phyloP scores from a whole-genome alignment of 805 yeast species.

The Grigorovia yakushimaensis region DNA sequence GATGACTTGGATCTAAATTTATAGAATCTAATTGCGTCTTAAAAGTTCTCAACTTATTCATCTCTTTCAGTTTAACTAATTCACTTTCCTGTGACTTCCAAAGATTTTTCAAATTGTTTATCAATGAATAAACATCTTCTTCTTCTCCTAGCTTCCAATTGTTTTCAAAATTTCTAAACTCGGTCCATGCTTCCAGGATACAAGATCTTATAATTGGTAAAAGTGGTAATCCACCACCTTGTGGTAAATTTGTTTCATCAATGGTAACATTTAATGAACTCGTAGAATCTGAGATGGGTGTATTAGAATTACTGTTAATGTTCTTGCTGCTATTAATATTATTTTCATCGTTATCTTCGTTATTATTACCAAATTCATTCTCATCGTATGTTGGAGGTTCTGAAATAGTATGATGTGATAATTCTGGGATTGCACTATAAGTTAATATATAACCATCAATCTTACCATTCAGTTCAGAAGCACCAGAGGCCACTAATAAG shows the following conservation, averaged over 20 bases:
- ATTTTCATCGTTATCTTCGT: background rate
- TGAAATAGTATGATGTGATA: constrained; percentile 20
- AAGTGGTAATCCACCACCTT: constrained; percentile 23
- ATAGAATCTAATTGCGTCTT: constrained; percentile 26
- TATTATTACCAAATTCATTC: no score
- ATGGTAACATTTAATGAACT: background rate
- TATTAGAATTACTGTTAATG: background rate
- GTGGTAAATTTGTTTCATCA: constrained; percentile 2
- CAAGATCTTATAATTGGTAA: constrained; percentile 43
- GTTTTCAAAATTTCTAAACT: constrained; percentile 44
- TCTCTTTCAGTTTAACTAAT: constrained; percentile 24
- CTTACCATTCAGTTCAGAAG: constrained; percentile 64
- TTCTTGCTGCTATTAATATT: background rate
- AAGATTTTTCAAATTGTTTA: constrained; percentile 45
- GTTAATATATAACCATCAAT: constrained; percentile 67
- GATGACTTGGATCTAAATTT: constrained; percentile 29
- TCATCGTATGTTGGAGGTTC: constrained; percentile 49
- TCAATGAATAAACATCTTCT: constrained; percentile 53
- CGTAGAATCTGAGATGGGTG: background rate
- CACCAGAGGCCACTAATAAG: constrained; percentile 66
- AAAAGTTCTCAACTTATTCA: constrained; percentile 24
- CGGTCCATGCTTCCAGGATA: constrained; percentile 65
- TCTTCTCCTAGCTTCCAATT: constrained; percentile 59
- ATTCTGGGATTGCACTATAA: constrained; percentile 58
- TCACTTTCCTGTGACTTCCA: constrained; percentile 36